Percentiles rank a stretch among this genome's conserved stretches.
Conservation (phyloP, 2,329 filamentous ascomycete species). For the Gaeumannomyces tritici region DNA sequence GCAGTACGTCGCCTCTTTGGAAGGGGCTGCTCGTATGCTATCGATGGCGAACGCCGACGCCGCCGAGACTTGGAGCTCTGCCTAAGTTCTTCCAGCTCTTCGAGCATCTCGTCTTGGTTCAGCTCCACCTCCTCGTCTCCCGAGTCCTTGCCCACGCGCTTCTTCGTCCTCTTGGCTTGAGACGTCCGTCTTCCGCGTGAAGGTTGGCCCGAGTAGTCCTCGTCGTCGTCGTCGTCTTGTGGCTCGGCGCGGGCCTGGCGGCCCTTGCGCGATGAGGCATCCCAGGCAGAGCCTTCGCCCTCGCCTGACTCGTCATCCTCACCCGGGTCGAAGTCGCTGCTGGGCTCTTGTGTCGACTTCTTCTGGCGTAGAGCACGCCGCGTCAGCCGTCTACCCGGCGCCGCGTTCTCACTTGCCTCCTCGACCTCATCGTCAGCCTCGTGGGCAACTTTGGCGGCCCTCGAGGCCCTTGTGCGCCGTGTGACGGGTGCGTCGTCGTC, state of each 20-base stretch:
- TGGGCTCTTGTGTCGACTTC: conserved; percentile 40
- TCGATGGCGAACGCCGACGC: conserved; percentile 41
- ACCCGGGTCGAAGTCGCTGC: conserved; percentile 52
- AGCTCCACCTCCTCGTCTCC: conserved; percentile 46
- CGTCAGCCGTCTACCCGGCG: conserved; percentile 35
- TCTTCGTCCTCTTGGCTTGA: conserved; percentile 8
- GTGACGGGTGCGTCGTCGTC: conserved; percentile 32
- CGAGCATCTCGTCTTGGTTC: conserved; percentile 54
- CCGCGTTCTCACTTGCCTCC: conserved; percentile 12
- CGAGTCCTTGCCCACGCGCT: conserved; percentile 30
- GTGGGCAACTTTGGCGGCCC: not conserved
- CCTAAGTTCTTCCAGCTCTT: conserved; percentile 54
- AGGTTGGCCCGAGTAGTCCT: conserved; percentile 37
- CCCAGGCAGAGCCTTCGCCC: conserved; percentile 31
- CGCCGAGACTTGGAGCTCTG: conserved; percentile 43
- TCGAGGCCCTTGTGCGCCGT: conserved; percentile 25
- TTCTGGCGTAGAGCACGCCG: conserved; percentile 34
- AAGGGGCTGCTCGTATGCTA: conserved; percentile 47
- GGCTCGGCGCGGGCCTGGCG: conserved; percentile 22
- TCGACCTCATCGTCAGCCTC: conserved; percentile 23
- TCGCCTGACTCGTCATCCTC: conserved; percentile 43
- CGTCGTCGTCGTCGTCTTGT: conserved; percentile 31
- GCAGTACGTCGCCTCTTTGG: conserved; percentile 43
- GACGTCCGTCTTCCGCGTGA: conserved; percentile 35
- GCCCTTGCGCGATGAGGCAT: conserved; percentile 13